Base-by-base conservation (phyloP, 805 yeast genomes). In the Cyberlindnera subsufficiens region DNA sequence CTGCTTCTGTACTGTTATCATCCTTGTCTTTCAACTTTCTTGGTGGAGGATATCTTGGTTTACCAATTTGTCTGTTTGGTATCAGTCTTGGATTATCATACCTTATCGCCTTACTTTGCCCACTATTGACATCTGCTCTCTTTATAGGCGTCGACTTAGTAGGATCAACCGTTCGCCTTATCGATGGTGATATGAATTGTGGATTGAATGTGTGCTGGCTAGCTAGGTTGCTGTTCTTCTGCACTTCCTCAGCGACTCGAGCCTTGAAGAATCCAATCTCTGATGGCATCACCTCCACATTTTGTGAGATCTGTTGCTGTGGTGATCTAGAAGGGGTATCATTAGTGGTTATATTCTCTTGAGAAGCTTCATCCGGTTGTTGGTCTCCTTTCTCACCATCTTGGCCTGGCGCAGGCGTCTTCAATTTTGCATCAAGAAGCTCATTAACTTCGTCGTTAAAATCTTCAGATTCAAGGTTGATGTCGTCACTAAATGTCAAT, bases 111-210 rank as follows among this genome's bases (percentile, higher is more conserved):
- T 34, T 34, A 18, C 19, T 20, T n/a, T 18, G 29, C 16, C 14
- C 11, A 15, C 17, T 9, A 5, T 32, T 17, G 1, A 53, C 49
- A 15, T 54, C 47, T 3, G 66, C 32, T 44, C 80, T 64, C 44
- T 75, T 76, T 3, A 84, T 67, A 3, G 85, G 89, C 4, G 78
- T 75, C 0, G 90, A 83, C 44, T 75, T 79, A 1, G 73, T 69
- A 37, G 82, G 91, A 58, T 85, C 89, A 13, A 82, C 67, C 0
- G 83, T 80, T 42, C 78, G 74, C 49, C 69, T 73, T 13, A 72
- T 74, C 6, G 77, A 77, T 35, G 75, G 77, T 41, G 74, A 75
- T 55, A 78, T 75, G 48, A 71, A 77, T 40, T 72, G 76, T 0
- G 85, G 78, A 38, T 81, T 72, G 50, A 71, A 78, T n/a, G 72